A percentile compares a stretch with the other conserved stretches of the same genome.
Evolutionary conservation across 1,284 basidiomycete genomes (phyloP).

Genomic region (Puccinia triticina): DNA sequence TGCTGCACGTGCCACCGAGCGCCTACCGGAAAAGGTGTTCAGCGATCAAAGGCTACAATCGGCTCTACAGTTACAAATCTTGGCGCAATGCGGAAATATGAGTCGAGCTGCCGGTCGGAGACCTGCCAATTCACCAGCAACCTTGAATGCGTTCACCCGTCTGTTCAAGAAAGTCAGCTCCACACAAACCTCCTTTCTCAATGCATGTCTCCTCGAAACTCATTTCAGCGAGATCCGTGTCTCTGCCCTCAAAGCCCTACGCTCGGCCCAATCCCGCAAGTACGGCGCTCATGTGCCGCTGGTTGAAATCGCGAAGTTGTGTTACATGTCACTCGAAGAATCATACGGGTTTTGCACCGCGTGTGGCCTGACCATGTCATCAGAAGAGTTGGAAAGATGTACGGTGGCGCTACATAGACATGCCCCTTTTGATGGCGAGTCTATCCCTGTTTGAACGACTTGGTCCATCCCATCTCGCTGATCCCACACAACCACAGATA

Average conservation of each 20-base stretch:
- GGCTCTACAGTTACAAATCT: slow-evolving; percentile 76
- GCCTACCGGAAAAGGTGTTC: slow-evolving; percentile 74
- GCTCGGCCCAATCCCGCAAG: slow-evolving; percentile 56
- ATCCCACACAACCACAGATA: slow-evolving; percentile 30
- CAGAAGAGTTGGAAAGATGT: slow-evolving; percentile 11
- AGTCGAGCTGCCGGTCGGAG: slow-evolving; percentile 61
- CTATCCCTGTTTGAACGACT: slow-evolving; percentile 11
- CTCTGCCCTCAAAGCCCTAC: slow-evolving; percentile 64
- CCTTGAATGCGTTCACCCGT: slow-evolving; percentile 67
- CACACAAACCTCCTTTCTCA: slow-evolving; percentile 62
- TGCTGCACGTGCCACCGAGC: slow-evolving; percentile 70
- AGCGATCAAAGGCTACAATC: slow-evolving; percentile 76
- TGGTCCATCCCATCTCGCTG: slow-evolving; percentile 10
- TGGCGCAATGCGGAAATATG: slow-evolving; percentile 75
- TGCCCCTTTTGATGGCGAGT: slow-evolving; percentile 49
- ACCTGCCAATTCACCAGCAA: slow-evolving; percentile 63
- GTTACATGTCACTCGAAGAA: slow-evolving; percentile 44
- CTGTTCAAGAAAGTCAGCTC: slow-evolving; percentile 64
- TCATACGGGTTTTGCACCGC: slow-evolving; percentile 39
- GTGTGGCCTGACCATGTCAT: slow-evolving; percentile 41
- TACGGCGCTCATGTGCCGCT: slow-evolving; percentile 41
- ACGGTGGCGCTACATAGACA: slow-evolving; percentile 47
- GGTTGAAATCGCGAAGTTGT: slow-evolving; percentile 28
- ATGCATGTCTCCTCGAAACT: slow-evolving; percentile 65
- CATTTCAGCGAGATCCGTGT: slow-evolving; percentile 64